Evolutionary conservation across 2,329 filamentous ascomycete genomes (phyloP), one percentile per base, ranked within the genome.

Genomic region (Pseudophaeomoniella oleicola): DNA sequence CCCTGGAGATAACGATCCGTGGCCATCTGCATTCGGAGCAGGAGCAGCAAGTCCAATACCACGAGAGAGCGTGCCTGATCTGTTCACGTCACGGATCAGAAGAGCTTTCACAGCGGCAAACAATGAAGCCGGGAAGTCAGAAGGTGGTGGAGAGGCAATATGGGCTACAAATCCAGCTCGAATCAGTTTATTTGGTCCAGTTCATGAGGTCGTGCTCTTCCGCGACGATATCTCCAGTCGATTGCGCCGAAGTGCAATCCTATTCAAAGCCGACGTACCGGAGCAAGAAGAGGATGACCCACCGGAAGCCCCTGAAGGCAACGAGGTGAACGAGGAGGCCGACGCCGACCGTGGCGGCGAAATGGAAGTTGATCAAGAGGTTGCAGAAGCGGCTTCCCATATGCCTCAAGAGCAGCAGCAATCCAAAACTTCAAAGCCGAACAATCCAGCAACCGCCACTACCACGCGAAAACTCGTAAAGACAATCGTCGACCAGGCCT

Each of bases 1-100:
- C 0, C 90, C 90, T 0, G 90, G 90, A 18, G 88, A 96, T 59
- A 93, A 94, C 54, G 90, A 98, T 55, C 87, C 84, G n/a, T 98
- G 90, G 90, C 75, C 80, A 4, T 93, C 85, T 1, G 72, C 86
- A 2, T 94, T 93, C 54, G 62, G 63, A 19, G 53, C 57, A 29
- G 64, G 63, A 16, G 61, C 61, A 34, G 54, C 60, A 4, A 66
- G 58, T 50, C 62, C 51, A 48, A 61, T 63, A 41, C 66, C 52
- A 32, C 64, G 46, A 48, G 63, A 46, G 44, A 60, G 71, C 0
- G 72, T 98, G 2, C 90, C 90, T 1, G 81, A 88, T 4, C 64
- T 94, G 47, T 98, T 98, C 59, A 96, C 88, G 0, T 88, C 78
- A 19, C 71, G 90, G 12, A 71, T 98, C 31, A 78, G 82, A 46